Evolutionary conservation across 192 early-diverging fungal species (phyloP), one percentile per base, ranked within the genome.

Genomic region (Coemansia sp.): DNA sequence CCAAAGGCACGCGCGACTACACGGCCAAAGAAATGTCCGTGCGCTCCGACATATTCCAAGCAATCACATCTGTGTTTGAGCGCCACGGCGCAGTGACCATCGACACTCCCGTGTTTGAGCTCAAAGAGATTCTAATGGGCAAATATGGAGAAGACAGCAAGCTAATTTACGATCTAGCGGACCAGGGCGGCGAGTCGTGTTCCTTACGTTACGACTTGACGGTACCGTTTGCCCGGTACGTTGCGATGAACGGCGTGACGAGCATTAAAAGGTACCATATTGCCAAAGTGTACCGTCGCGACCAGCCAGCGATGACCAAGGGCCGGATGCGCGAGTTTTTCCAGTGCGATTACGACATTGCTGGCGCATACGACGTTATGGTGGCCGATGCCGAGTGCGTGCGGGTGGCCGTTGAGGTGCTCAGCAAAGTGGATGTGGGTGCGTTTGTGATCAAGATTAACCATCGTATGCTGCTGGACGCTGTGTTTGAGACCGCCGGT

Each of bases 91-190:
- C 90, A 9, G 92, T 98, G 28, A 97, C 97, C 2, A 98, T 99
- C 64, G 96, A 99, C 60, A 99, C 97, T 2, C 96, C 96, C 5
- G 96, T 98, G 51, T 98, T 98, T 81, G 96, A 98, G 81, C 86
- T 97, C 23, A 97, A 90, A 73, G 97, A 99, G 67, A 96, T 98
- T 60, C 84, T 99, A 6, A 72, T 89, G 12, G 96, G 96, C 60
- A 99, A 99, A 70, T 99, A 99, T 62, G 95, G 97, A 20, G 97
- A 99, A 79, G 97, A 99, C 82, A 91, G 89, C 73, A 99, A 99
- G 74, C 84, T 99, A 62, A 99, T 99, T 61, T 99, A 97, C 66
- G 96, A 99, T 76, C 80, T 99, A 31, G 84, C 90, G 65, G 96
- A 99, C 74, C 97, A 99, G 68, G 97, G 96, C 26, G 97, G 96